Conservation (phyloP, 371 early-diverging fungal species). For the Saksenaea vasiformis region DNA sequence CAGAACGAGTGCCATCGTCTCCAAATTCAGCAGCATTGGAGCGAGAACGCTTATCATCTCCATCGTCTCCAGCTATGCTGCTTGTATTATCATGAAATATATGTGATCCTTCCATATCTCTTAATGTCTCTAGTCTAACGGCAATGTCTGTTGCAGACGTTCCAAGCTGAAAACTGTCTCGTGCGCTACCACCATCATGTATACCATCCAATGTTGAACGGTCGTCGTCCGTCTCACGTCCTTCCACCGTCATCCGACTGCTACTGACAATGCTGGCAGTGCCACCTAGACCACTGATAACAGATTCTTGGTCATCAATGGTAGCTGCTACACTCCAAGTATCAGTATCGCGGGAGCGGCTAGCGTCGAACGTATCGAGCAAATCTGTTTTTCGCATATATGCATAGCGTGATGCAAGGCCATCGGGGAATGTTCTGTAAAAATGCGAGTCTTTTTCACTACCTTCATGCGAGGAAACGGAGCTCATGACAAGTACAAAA, state of each 20-base stretch:
- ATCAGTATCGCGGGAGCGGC: constrained; percentile 42
- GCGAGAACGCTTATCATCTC: constrained; percentile 45
- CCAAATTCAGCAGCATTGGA: constrained; percentile 57
- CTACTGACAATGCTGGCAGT: constrained; percentile 30
- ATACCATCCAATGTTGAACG: constrained; percentile 37
- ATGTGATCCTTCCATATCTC: constrained; percentile 24
- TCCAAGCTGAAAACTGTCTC: constrained; percentile 8
- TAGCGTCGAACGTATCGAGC: constrained; percentile 44
- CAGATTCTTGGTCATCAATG: constrained; percentile 54
- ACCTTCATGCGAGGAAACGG: constrained; percentile 51
- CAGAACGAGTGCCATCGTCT: constrained; percentile 49
- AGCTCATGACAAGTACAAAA: constrained; percentile 31
- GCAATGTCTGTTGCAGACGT: background rate
- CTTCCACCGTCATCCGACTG: constrained; percentile 24
- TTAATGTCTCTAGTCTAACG: constrained; percentile 20
- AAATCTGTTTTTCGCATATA: constrained; percentile 53
- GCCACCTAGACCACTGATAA: constrained; percentile 48
- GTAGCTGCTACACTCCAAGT: constrained; percentile 58
- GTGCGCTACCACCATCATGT: constrained; percentile 14
- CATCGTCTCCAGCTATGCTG: constrained; percentile 26
- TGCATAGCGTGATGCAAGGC: constrained; percentile 34
- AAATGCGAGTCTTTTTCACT: constrained; percentile 47
- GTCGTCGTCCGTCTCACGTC: constrained; percentile 21
- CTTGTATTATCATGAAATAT: constrained; percentile 8
- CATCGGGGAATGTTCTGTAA: constrained; percentile 33